These are phyloP conservation scores for Vitis hybrid DNA, from an alignment of 177 flowering plant species.

Conservation along the genomic window DNA sequence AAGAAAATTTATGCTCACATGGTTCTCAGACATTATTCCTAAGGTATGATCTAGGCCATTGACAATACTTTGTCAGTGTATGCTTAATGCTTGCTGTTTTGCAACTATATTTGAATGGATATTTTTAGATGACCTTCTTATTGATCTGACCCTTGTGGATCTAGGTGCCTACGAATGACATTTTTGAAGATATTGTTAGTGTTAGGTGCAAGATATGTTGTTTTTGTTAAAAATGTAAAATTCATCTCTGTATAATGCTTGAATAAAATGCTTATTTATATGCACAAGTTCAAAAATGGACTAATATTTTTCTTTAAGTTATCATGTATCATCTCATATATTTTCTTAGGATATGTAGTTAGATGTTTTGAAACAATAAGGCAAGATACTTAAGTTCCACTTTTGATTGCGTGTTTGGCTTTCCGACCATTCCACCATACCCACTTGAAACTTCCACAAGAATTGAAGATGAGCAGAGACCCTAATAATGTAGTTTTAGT, in stretches of 20 bases:
- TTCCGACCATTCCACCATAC: slow-evolving; percentile 78
- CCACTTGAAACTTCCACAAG: slow-evolving; percentile 58
- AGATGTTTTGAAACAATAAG: slow-evolving; percentile 75
- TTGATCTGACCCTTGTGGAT: slow-evolving; percentile 57
- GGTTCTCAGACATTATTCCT: slow-evolving; percentile 46
- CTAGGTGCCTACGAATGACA: slow-evolving; percentile 59
- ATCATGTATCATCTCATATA: slow-evolving; percentile 83
- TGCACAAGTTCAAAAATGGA: slow-evolving; percentile 63
- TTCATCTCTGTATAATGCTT: neutral
- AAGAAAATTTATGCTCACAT: slow-evolving; percentile 41
- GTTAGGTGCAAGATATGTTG: neutral
- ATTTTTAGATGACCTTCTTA: slow-evolving; percentile 62
- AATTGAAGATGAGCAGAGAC: slow-evolving; percentile 48
- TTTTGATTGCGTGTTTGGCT: slow-evolving; percentile 43
- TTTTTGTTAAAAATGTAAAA: no score
- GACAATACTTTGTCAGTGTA: slow-evolving; percentile 83
- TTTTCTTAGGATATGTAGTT: slow-evolving; percentile 77
- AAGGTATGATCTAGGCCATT: slow-evolving; percentile 43
- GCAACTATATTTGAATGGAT: slow-evolving; percentile 61
- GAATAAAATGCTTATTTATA: slow-evolving; percentile 47
- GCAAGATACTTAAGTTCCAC: slow-evolving; percentile 86
- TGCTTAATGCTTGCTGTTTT: slow-evolving; percentile 67
- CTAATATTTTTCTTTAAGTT: slow-evolving; percentile 61
- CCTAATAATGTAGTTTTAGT: slow-evolving; percentile 36
- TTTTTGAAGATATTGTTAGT: slow-evolving; percentile 5